A percentile compares a stretch with the other conserved stretches of the same genome.
Evolutionary conservation across 2,329 filamentous ascomycete genomes (phyloP).

Genomic region (Botrytis medusae): DNA sequence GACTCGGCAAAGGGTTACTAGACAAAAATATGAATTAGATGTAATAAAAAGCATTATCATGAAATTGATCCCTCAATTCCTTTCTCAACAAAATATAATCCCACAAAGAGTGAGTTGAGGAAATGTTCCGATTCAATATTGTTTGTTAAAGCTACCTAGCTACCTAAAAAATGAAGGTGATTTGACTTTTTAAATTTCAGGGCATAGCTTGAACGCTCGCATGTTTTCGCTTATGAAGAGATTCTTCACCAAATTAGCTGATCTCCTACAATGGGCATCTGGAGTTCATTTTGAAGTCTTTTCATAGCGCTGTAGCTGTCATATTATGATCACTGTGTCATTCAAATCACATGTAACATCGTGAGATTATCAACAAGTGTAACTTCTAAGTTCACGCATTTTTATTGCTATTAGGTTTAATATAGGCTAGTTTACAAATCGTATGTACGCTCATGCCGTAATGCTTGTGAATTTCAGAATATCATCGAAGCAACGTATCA

Average conservation of each 20-base stretch:
- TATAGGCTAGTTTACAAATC: slow-evolving; percentile 2
- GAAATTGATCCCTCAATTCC: neutral
- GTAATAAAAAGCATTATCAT: neutral
- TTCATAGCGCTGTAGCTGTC: neutral
- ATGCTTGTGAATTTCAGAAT: neutral
- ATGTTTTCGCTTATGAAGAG: slow-evolving; percentile 12
- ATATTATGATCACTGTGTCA: neutral
- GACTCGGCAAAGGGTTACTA: neutral
- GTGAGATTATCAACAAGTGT: neutral
- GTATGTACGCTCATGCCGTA: neutral
- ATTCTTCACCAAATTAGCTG: slow-evolving; percentile 6
- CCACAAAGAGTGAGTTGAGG: neutral
- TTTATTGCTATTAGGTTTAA: slow-evolving; percentile 13
- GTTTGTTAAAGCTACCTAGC: neutral
- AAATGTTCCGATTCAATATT: neutral
- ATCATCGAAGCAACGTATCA: slow-evolving; percentile 6
- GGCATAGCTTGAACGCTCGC: neutral
- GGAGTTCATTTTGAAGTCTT: neutral
- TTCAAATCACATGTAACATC: neutral
- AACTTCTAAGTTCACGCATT: neutral
- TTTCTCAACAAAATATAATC: neutral
- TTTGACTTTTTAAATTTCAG: neutral
- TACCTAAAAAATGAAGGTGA: neutral
- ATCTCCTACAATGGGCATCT: neutral
- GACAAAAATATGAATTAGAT: neutral